phyloP scores from a whole-genome alignment of 2,329 filamentous ascomycete genomes.

The Fusarium chlamydosporum region DNA sequence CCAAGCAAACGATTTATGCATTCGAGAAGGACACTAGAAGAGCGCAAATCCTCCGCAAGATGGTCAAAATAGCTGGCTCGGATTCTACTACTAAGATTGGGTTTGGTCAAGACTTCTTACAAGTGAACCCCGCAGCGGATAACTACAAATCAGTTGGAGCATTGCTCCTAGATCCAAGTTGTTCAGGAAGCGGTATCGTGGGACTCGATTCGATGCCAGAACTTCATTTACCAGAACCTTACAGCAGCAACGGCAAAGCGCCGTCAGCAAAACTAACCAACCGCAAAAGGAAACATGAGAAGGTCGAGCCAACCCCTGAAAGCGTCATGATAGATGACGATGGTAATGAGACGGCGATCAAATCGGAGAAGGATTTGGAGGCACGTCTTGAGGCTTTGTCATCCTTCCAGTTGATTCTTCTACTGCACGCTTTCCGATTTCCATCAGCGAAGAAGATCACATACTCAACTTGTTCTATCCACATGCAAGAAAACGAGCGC shows the following conservation, averaged over 20 bases:
- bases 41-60: conserved; percentile 83
- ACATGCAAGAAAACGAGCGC: conserved; percentile 88
- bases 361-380: conserved; percentile 69
- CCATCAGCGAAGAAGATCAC: conserved; percentile 81
- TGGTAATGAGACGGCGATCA: conserved; percentile 66
- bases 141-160: conserved; percentile 80
- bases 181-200: conserved; percentile 94
- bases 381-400: conserved; percentile 80
- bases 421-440: conserved; percentile 88
- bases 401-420: conserved; percentile 83
- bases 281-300: conserved; percentile 64
- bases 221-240: conserved; percentile 69
- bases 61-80: conserved; percentile 84
- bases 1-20: conserved; percentile 71
- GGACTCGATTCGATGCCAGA: conserved; percentile 84
- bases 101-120: conserved; percentile 84
- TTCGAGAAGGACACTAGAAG: conserved; percentile 83
- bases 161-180: conserved; percentile 91
- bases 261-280: conserved; percentile 45
- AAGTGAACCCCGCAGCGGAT: conserved; percentile 74
- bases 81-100: conserved; percentile 76
- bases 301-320: conserved; percentile 52
- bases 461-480: conserved; percentile 94
- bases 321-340: conserved; percentile 69
- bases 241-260: conserved; percentile 41